Evolutionary conservation across 345 rosid genomes (phyloP), one percentile per base, ranked within the genome.

Genomic region (Citrus unshiu): DNA sequence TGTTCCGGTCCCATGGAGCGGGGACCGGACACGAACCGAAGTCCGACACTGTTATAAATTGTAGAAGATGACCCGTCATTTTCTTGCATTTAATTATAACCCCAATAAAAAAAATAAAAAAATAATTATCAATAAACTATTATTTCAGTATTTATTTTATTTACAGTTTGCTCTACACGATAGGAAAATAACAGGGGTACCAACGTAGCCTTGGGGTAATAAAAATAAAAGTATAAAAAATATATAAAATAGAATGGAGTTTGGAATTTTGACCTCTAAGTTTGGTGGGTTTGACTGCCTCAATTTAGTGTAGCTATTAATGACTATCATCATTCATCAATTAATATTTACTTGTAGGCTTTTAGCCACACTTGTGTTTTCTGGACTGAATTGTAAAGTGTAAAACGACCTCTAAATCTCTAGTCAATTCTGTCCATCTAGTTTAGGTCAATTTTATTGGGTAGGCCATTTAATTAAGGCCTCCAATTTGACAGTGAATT

Each of bases 31-130:
- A 5, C 54, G 57, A 79, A 66, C 76, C 72, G 7, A 40, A 56
- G 32, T 79, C 79, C 78, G 81, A 73, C 83, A 74, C 79, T 10
- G 81, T 81, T 63, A 74, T 82, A 66, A 70, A 80, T 59, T 63
- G 62, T 5, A 29, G 77, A 81, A 59, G 81, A 74, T 71, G 88
- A 78, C 67, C 76, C 65, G 73, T 88, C 86, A 25, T 72, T 83
- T 84, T 84, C 88, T 77, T 40, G 74, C 81, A 77, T 87, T 87
- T 78, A 82, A 68, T n/a, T 61, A 5, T 51, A 4, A 7, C 9
- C 4, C 9, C 39, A 5, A 24, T 9, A 30, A 30, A 29, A 32
- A 3, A 29, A 9, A 40, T 2, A 2, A 9, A 40, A 12, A 59
- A 24, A 9, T 4, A 27, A 61, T 4, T 10, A 27, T 46, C 1